Evolutionary conservation across 768 basidiomycete species (phyloP), one percentile per base, ranked within the genome.

Genomic region (Strobilomyces dryophilus): DNA sequence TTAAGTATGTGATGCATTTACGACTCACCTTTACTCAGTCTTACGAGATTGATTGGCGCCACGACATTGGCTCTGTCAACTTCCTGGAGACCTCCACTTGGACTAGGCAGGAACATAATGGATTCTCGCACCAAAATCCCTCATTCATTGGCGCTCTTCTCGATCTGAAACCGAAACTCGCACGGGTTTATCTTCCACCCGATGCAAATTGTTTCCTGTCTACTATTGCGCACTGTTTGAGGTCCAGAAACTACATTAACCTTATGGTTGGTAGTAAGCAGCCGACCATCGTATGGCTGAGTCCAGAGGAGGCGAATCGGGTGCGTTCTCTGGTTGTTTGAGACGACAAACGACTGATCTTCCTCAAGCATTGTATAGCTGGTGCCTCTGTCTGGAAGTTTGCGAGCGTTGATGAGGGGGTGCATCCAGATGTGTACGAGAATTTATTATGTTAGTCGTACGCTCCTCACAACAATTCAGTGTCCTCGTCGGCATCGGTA

Each of bases 41-140:
- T 11, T 56, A 57, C 8, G 87, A 89, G 62, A 87, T 83, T 8
- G 71, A 71, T 2, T 95, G 92, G 92, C 77, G 91, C 35, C 75
- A 81, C 51, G 78, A 81, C n/a, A 72, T 80, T 52, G 83, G 87
- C 5, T 86, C 84, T 9, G 76, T 93, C 58, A 92, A 89, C 67
- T 95, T 92, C 63, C 76, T 95, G 60, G 90, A 93, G 71, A 94
- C 92, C 2, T 87, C 86, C 7, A 94, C 92, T 0, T 88, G 92
- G 79, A 77, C 90, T 40, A 77, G 90, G 24, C 91, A 89, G 66
- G 88, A 89, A 56, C 88, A 94, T 69, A 93, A 94, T 59, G 92
- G 91, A 12, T 95, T 89, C 72, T 90, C 89, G 15, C 91, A 93
- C 62, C 89, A 94, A 66, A 87, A 90, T 59, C 89, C 89, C 3